Percentiles rank a stretch among this genome's conserved stretches.
phyloP scores from a whole-genome alignment of 1,284 basidiomycete genomes.

The Boletellus deceptivus region DNA sequence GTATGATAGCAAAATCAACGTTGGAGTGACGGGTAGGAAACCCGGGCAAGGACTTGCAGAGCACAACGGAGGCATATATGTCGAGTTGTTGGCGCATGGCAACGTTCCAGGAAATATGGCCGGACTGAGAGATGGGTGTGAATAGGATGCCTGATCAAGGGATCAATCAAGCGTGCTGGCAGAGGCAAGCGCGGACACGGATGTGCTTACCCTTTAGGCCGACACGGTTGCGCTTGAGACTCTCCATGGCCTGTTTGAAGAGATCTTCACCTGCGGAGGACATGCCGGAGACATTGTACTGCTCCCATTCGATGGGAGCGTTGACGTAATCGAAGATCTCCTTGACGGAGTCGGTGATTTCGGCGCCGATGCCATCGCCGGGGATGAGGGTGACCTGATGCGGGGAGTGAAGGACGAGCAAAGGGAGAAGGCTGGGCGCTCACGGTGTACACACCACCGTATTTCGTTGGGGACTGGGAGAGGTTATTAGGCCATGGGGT shows the following conservation, averaged over 20 bases:
- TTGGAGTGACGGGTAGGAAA: conserved; percentile 94
- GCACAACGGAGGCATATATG: conserved; percentile 97
- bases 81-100: conserved; percentile 99
- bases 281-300: conserved; percentile 97
- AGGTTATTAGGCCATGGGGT: conserved; percentile 14
- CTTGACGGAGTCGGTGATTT: conserved; percentile 98
- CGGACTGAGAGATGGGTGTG: conserved; percentile 94
- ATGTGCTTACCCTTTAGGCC: conserved; percentile 84
- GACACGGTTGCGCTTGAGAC: conserved; percentile 94
- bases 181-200: background rate
- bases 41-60: conserved; percentile 98
- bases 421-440: conserved; percentile 33
- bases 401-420: conserved; percentile 13
- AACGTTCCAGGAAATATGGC: conserved; percentile 99
- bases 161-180: background rate
- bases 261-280: conserved; percentile 91
- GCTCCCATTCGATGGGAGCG: conserved; percentile 99
- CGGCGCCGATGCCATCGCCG: conserved; percentile 95
- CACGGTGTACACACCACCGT: conserved; percentile 91
- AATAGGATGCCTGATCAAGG: conserved; percentile 84
- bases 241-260: conserved; percentile 98
- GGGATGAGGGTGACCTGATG: conserved; percentile 87
- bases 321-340: conserved; percentile 98
- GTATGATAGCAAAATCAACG: conserved; percentile 99
- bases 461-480: conserved; percentile 83